Evolutionary conservation across 2,329 filamentous ascomycete species (phyloP).

Genomic region (Neonectria coccinea): DNA sequence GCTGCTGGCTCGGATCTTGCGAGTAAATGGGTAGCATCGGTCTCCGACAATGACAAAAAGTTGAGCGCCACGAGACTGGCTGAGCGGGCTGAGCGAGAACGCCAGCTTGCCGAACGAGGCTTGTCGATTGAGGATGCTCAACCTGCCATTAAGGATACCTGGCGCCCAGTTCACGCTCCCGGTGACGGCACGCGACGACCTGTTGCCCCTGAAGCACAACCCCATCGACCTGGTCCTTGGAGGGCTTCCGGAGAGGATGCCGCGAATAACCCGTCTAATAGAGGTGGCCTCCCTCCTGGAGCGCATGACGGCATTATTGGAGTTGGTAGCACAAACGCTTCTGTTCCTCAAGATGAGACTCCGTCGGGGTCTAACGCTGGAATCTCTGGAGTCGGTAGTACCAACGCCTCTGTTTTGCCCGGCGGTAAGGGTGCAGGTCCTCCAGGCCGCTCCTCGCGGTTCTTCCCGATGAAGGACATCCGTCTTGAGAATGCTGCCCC

Average conservation of each 20-base stretch:
- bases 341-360: slow-evolving; percentile 39
- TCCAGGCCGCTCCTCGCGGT: slow-evolving; percentile 66
- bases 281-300: not conserved
- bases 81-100: slow-evolving; percentile 57
- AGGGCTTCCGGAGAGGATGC: slow-evolving; percentile 47
- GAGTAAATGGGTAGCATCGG: slow-evolving; percentile 57
- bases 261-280: not conserved
- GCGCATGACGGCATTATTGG: slow-evolving; percentile 9
- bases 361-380: slow-evolving; percentile 40
- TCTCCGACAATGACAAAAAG: slow-evolving; percentile 61
- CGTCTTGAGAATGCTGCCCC: slow-evolving; percentile 55
- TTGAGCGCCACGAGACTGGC: slow-evolving; percentile 54
- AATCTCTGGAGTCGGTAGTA: slow-evolving; percentile 45
- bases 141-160: slow-evolving; percentile 64
- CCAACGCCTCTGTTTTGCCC: slow-evolving; percentile 42
- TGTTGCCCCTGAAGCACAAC: slow-evolving; percentile 44
- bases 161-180: slow-evolving; percentile 59
- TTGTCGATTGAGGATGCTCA: slow-evolving; percentile 59
- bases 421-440: slow-evolving; percentile 52
- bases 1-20: slow-evolving; percentile 48
- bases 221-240: slow-evolving; percentile 47
- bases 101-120: slow-evolving; percentile 58
- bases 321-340: slow-evolving; percentile 10
- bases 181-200: slow-evolving; percentile 52
- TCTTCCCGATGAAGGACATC: slow-evolving; percentile 69